phyloP scores from a whole-genome alignment of 2,329 filamentous ascomycete genomes.

The Epichloe aotearoae region DNA sequence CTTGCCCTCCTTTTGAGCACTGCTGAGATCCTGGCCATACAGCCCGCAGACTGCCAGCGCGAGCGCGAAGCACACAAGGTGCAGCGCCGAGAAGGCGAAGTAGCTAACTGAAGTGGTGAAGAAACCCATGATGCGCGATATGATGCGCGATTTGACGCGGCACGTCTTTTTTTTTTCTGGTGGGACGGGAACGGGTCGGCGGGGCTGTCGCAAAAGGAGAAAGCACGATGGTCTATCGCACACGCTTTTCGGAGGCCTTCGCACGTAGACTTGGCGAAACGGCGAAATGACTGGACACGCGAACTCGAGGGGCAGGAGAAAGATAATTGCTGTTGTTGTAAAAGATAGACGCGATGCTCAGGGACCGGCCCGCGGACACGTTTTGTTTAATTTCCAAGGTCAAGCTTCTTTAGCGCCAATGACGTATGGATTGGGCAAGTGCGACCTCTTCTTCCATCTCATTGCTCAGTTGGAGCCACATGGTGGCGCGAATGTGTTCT shows the following conservation, averaged over 20 bases:
- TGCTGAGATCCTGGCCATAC: slow-evolving; percentile 56
- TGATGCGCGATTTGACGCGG: slow-evolving; percentile 12
- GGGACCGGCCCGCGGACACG: background rate
- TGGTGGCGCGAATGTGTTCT: background rate
- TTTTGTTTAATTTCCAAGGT: background rate
- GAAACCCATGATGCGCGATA: slow-evolving; percentile 30
- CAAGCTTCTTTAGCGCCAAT: background rate
- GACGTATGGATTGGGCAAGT: background rate
- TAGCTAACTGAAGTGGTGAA: slow-evolving; percentile 33
- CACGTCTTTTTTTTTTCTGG: background rate
- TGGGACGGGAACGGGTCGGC: background rate
- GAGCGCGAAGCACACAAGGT: slow-evolving; percentile 64
- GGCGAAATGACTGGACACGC: background rate
- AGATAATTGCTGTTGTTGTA: background rate
- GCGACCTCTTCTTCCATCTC: background rate
- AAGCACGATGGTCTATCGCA: background rate
- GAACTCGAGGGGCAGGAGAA: background rate
- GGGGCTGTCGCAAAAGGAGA: background rate
- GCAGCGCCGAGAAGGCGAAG: slow-evolving; percentile 46
- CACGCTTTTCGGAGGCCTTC: background rate
- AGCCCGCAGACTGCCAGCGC: slow-evolving; percentile 66
- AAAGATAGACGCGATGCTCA: background rate
- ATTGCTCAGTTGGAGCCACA: background rate
- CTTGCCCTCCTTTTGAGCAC: slow-evolving; percentile 33
- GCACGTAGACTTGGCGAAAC: background rate